Evolutionary conservation across 805 yeast species (phyloP), one percentile per base, ranked within the genome.

Genomic region (Monosporozyma aerobia): DNA sequence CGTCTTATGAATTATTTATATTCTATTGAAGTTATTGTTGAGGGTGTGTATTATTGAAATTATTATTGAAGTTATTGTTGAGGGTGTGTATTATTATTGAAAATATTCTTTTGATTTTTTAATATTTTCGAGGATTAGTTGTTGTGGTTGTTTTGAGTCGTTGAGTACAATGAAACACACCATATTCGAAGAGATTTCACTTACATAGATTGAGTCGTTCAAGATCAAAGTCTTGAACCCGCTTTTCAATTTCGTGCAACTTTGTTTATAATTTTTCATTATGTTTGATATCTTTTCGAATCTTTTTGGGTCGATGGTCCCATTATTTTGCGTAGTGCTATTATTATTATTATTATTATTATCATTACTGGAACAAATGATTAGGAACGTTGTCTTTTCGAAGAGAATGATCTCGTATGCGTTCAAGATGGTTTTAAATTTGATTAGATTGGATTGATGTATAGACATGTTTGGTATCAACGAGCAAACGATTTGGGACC

Each of bases 401-500:
- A 94, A 94, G 51, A 94, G 69, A 11, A 92, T 88, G 49, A 90
- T 88, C 63, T 92, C 98, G 59, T 85, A 87, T 0, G 97, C 96
- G 56, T 85, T 84, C 53, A 90, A 71, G 16, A 87, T 78, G 25
- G 77, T 73, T 57, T 90, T 87, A 63, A 94, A 80, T 59, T 81
- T 83, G 47, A 82, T 71, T 54, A 94, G 73, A 63, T 87, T 85
- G 53, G 79, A 79, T 67, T 92, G 92, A 63, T 89, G 86, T 14
- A 82, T 71, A 40, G 80, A 77, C 79, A 92, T 90, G 63, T 94
- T 92, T 13, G 99, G 97, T 53, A 94, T 92, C 59, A 94, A 75
- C 1, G 97, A 86, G 64, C 98, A 90, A 37, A 94, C 97, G 54
- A 94, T 92, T 49, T 83, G 87, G 2, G 96, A 87, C 99, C 99